phyloP scores from a whole-genome alignment of 2,329 filamentous ascomycete species.

The Calonectria henricotiae region DNA sequence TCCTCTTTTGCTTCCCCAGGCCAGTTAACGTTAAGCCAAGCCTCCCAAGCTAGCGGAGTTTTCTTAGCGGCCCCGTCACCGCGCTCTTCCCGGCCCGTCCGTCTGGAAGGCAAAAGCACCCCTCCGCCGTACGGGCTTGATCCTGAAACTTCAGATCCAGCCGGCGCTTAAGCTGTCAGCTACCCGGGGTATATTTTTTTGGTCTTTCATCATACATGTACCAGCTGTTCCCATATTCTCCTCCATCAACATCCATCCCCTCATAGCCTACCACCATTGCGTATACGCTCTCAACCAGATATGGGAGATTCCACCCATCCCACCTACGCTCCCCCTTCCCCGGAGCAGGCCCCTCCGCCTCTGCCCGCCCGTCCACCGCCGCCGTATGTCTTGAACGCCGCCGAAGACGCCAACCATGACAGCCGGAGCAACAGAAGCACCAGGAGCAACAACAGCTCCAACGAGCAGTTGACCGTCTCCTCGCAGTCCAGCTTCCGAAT shows the following conservation, averaged over 20 bases:
- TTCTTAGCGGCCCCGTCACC: conserved; percentile 24
- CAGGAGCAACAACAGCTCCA: conserved; percentile 19
- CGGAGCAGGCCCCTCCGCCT: conserved; percentile 28
- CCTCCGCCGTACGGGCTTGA: conserved; percentile 8
- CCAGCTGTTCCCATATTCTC: not conserved
- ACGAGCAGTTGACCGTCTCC: conserved; percentile 1
- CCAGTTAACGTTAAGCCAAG: conserved; percentile 25
- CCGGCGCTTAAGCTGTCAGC: conserved; percentile 23
- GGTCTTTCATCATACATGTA: conserved; percentile 16
- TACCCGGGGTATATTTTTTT: not conserved
- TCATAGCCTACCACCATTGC: conserved; percentile 3
- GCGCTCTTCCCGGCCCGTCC: conserved; percentile 18
- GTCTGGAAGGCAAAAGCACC: conserved; percentile 19
- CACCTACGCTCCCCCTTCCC: conserved; percentile 23
- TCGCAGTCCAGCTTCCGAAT: conserved; percentile 33
- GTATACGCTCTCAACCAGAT: not conserved
- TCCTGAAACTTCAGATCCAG: conserved; percentile 26
- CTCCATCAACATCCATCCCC: conserved; percentile 6
- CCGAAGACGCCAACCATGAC: conserved; percentile 33
- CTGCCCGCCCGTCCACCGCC: conserved; percentile 34
- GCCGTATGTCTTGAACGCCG: conserved; percentile 34
- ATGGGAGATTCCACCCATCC: conserved; percentile 40
- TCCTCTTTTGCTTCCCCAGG: conserved; percentile 25
- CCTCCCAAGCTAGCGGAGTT: conserved; percentile 27
- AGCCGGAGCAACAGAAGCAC: not conserved